Percentiles rank a stretch among this genome's conserved stretches.
Evolutionary conservation across 495 filamentous ascomycete species (phyloP).

Genomic region (Astrothelium macrocarpum): DNA sequence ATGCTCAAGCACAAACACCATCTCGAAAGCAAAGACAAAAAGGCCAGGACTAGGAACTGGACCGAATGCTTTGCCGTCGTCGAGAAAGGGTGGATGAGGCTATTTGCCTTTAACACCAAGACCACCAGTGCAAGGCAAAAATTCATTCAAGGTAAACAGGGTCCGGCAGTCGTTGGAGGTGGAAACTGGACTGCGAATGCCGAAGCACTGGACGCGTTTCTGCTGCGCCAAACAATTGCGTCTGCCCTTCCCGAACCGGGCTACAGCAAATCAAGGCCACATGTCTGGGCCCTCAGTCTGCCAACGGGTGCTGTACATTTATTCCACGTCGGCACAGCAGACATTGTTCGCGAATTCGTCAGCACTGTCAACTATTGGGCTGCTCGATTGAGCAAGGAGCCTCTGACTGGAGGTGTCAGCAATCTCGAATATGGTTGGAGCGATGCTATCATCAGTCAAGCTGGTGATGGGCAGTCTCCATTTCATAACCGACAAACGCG

Average conservation of each 20-base stretch:
- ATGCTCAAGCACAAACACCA: constrained; percentile 95
- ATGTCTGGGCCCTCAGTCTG: constrained; percentile 92
- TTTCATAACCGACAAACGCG: background rate
- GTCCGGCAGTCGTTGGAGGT: constrained; percentile 63
- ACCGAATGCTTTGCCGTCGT: constrained; percentile 95
- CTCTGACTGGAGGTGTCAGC: constrained; percentile 81
- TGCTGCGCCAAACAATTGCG: constrained; percentile 85
- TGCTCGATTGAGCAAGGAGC: constrained; percentile 84
- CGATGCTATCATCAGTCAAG: constrained; percentile 73
- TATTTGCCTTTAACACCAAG: constrained; percentile 80
- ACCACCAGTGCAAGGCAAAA: constrained; percentile 22
- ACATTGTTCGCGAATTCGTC: constrained; percentile 91
- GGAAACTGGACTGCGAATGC: constrained; percentile 97
- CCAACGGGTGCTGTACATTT: constrained; percentile 91
- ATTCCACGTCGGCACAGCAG: constrained; percentile 92
- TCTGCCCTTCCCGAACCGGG: constrained; percentile 82
- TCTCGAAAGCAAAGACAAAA: constrained; percentile 77
- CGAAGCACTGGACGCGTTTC: constrained; percentile 74
- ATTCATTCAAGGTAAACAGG: constrained; percentile 29
- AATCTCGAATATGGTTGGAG: constrained; percentile 98
- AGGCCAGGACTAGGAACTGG: constrained; percentile 88
- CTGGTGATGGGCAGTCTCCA: constrained; percentile 19
- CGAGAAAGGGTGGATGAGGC: constrained; percentile 86
- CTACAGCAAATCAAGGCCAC: constrained; percentile 79
- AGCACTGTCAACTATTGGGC: constrained; percentile 97